Evolutionary conservation across 192 early-diverging fungal genomes (phyloP).

Genomic region (Oehlia diaphana): DNA sequence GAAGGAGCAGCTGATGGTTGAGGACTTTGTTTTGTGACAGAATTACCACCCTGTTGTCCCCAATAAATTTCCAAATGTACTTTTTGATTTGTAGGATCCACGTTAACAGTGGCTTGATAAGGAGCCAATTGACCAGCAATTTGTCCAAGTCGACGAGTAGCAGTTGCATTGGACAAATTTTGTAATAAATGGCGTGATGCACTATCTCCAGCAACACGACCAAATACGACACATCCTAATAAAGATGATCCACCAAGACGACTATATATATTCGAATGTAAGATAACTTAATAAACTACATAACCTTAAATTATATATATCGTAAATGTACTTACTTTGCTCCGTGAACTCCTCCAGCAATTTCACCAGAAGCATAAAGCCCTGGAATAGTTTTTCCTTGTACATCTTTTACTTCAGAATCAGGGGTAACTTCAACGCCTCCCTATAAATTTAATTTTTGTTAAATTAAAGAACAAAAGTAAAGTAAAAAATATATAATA

Average conservation of each 20-base stretch:
- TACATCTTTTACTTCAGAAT: slow-evolving; percentile 59
- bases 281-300: neutral
- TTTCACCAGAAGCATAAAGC: slow-evolving; percentile 89
- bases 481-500: neutral
- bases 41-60: slow-evolving; percentile 33
- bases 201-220: slow-evolving; percentile 83
- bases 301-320: neutral
- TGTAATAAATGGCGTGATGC: slow-evolving; percentile 65
- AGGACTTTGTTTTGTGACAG: slow-evolving; percentile 19
- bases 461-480: neutral
- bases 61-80: slow-evolving; percentile 56
- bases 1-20: slow-evolving; percentile 41
- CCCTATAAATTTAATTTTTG: slow-evolving; percentile 53
- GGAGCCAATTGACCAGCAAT: slow-evolving; percentile 66
- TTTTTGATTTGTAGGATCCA: slow-evolving; percentile 49
- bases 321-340: slow-evolving; percentile 49
- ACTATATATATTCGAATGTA: neutral
- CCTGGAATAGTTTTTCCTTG: slow-evolving; percentile 69
- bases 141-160: slow-evolving; percentile 63
- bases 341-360: slow-evolving; percentile 94
- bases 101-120: slow-evolving; percentile 51
- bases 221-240: slow-evolving; percentile 95
- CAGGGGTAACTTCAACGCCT: slow-evolving; percentile 80
- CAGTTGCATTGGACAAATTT: slow-evolving; percentile 46
- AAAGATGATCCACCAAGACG: slow-evolving; percentile 80